Conservation (phyloP, 75 land plant species). For the Selaginella moellendorffii region DNA sequence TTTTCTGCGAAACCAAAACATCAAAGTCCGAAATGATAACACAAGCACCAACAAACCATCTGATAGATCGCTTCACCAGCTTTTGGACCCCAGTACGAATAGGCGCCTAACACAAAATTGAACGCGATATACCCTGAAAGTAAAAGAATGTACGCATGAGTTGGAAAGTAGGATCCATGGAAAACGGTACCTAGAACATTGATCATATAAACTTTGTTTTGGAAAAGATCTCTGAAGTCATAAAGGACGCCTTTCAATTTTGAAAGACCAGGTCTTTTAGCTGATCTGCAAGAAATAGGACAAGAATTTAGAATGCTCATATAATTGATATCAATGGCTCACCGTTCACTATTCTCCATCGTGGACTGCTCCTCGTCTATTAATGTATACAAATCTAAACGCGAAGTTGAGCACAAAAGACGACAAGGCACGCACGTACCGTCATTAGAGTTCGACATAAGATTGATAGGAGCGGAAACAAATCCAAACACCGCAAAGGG, state of each 20-base stretch:
- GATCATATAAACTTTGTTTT: conserved; percentile 37
- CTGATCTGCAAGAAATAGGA: not conserved
- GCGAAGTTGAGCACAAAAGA: no score
- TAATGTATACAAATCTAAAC: no score
- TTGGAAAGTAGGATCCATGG: no score
- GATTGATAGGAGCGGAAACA: conserved; percentile 51
- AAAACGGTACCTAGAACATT: conserved; percentile 56
- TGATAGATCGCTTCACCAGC: conserved; percentile 76
- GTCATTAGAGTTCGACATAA: conserved; percentile 7
- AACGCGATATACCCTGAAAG: conserved; percentile 91
- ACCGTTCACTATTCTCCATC: no score
- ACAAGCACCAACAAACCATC: conserved; percentile 37
- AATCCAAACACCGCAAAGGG: conserved; percentile 87
- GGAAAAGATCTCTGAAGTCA: conserved; percentile 11
- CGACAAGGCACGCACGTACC: not conserved
- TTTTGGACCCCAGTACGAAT: conserved; percentile 97
- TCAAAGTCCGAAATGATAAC: not conserved
- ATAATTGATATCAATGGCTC: conserved; percentile 54
- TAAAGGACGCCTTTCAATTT: not conserved
- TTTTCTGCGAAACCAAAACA: conserved; percentile 34
- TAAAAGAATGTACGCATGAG: no score
- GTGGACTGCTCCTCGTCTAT: no score
- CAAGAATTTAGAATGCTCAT: not conserved
- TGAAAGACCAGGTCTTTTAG: no score
- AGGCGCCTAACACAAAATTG: conserved; percentile 91